Base-by-base conservation (phyloP, 2,329 filamentous ascomycete species). In the Fusarium sp. region DNA sequence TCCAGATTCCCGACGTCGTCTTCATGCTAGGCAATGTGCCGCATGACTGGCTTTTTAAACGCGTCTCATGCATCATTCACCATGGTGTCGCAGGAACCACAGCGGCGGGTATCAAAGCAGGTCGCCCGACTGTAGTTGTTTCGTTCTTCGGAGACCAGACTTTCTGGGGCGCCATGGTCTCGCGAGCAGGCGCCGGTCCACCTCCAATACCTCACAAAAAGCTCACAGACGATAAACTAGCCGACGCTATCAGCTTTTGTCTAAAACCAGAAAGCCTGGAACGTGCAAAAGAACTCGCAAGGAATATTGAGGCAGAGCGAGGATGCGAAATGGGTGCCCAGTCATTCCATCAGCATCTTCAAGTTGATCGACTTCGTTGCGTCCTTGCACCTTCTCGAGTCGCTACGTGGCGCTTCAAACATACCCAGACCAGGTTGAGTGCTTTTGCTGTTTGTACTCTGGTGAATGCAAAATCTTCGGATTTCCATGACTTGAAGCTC, bases 81-180 rank as follows among this genome's bases (percentile, higher is more conserved):
- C 93, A 97, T 69, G 93, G 93, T 15, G 93, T 93, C 55, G 93
- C 93, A 6, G 93, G 93, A 18, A 97, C 93, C 3, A 96, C 92
- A 2, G 93, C 93, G 1, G 92, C 92, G 1, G 93, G 93, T 11
- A 91, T 97, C 57, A 86, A 90, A 17, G 87, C 89, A 2, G 93
- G 92, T 18, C 88, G 89, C 52, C 93, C 93, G 3, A 96, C 93
- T 0, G 87, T 95, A 2, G 86, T 97, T 4, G 88, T 97, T 0
- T 93, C 93, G 0, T 97, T 97, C 81, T 97, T 94, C 74, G 92
- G 92, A 5, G 92, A 95, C 72, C 92, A 94, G 77, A 90, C 91
- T 0, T 95, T 94, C 73, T 94, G 92, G 92, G 92, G 92, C 8
- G 84, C 88, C 13, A 94, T 94, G 86, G 87, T 94, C 22, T 85